Evolutionary conservation across 1,139 yeast genomes (phyloP), one percentile per base, ranked within the genome.

Genomic region (Arxiozyma heterogenica): DNA sequence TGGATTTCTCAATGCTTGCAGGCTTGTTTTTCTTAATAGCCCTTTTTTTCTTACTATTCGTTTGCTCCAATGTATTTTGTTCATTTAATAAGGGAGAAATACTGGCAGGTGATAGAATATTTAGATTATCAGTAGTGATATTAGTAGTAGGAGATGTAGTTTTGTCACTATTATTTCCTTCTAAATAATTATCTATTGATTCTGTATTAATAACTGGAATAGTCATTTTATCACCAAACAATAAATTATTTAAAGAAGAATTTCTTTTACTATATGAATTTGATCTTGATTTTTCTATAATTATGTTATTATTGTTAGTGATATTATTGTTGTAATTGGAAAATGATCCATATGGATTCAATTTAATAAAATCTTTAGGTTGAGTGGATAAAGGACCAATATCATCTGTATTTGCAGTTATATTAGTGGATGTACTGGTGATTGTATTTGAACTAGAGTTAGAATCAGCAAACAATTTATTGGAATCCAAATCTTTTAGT

Each of bases 191-290:
- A 4, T 34, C 20, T 23, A 44, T n/a, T 25, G 22, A 4, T n/a
- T n/a, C 27, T 15, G 21, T 12, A 23, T n/a, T 23, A 17, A 22
- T n/a, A 25, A 7, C 18, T 12, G 47, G 47, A 18, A 44, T 44
- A 8, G 47, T 45, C 41, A 45, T 30, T 23, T 45, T 45, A 30
- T 45, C 47, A n/a, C 47, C 47, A 30, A 45, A 45, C 3, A 61
- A 47, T 7, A 64, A 54, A n/a, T 58, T 60, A 41, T 64, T 54
- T 12, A 64, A 59, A 6, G 65, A 64, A 5, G 66, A 63, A 49
- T 64, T 63, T 30, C 41, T 45, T 18, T 45, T 45, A 20, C 25
- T 22, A n/a, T 30, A 30, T 8, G 47, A 45, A 30, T 9, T 30
- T 8, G 41, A 45, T 17, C 47, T 8, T 9, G 23, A 30, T 27